Percentiles rank a stretch among this genome's conserved stretches.
Conservation (phyloP, 2,329 filamentous ascomycete species). For the Massarina eburnea region DNA sequence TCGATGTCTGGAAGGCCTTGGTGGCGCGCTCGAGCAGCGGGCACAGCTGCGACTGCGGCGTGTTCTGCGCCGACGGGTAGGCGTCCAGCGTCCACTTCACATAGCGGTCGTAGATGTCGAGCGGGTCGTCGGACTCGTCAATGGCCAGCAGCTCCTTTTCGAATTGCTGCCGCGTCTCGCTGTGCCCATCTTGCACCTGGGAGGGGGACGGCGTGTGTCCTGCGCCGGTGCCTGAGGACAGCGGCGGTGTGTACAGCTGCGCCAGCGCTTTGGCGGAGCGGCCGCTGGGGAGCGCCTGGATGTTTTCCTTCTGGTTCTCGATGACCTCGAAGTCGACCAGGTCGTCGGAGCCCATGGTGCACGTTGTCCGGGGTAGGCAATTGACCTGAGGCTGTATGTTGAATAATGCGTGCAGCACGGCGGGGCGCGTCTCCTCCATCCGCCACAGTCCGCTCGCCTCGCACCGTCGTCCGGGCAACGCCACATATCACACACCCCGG, state of each 20-base stretch:
- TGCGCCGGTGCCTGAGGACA: conserved; percentile 47
- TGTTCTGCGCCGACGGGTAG: conserved; percentile 92
- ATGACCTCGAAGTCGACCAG: conserved; percentile 80
- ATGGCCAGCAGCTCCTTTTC: conserved; percentile 79
- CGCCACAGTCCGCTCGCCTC: no score
- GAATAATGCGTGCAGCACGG: no score
- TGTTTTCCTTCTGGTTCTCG: conserved; percentile 97
- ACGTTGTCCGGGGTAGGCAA: conserved; percentile 10
- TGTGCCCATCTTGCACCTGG: conserved; percentile 75
- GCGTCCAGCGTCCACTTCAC: conserved; percentile 95
- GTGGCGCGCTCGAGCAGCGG: conserved; percentile 90
- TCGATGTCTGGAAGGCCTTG: conserved; percentile 79
- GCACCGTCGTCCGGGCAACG: no score
- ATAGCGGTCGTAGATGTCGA: conserved; percentile 95
- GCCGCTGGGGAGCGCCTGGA: conserved; percentile 85
- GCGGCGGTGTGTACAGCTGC: conserved; percentile 70
- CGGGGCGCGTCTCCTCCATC: no score
- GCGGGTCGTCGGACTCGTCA: conserved; percentile 87
- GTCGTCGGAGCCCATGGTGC: conserved; percentile 49
- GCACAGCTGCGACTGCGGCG: conserved; percentile 85
- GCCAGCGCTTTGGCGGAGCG: conserved; percentile 88
- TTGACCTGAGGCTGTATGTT: no score
- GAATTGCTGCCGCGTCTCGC: conserved; percentile 77
- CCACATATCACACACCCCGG: no score
- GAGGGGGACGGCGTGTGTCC: conserved; percentile 56